Base-by-base conservation (phyloP, 2,329 filamentous ascomycete genomes). In the Fusarium equiseti region DNA sequence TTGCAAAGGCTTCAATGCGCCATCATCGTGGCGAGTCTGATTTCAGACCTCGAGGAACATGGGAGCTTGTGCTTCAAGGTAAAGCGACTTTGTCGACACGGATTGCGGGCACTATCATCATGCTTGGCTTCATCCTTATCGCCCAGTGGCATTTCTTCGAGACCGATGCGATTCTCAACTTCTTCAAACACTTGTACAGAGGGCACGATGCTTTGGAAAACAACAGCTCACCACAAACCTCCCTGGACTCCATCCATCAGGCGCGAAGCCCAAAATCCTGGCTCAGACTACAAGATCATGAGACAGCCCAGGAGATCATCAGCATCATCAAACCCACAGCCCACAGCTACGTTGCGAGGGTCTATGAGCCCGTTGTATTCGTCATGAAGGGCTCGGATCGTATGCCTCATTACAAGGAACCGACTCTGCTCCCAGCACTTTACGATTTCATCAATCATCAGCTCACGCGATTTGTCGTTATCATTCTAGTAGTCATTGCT, bases 91-190 rank as follows among this genome's bases (percentile, higher is more conserved):
- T 92, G 66, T 92, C 90, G 42, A 94, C 92, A 3, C 86, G 92
- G 31, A 89, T 94, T 71, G 92, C 92, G 5, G 92, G 92, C 1
- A 92, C 91, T 1, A 85, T 91, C 15, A 89, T 94, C 31, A 90
- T 93, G 78, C 81, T 93, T 24, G 89, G 89, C 3, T 92, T 94
- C 70, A 87, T 95, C 9, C 76, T 94, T 18, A 88, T 91, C 45
- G 88, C 92, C 1, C 92, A 95, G 72, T 92, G 90, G 85, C 92
- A 95, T 75, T 94, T 94, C 71, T 91, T 92, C 68, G 90, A 91
- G 48, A 86, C 86, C 50, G 85, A 86, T 56, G 85, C 84, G 50
- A 72, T 86, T 12, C 58, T 77, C 15, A 71, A 77, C 35, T 74
- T 76, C 42, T 46, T 78, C 22, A 46, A 67, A n/a, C 73, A 75